These are phyloP conservation scores for Globisporangium abappressorium DNA, from an alignment of 352 stramenopile species.

Conservation along the genomic window DNA sequence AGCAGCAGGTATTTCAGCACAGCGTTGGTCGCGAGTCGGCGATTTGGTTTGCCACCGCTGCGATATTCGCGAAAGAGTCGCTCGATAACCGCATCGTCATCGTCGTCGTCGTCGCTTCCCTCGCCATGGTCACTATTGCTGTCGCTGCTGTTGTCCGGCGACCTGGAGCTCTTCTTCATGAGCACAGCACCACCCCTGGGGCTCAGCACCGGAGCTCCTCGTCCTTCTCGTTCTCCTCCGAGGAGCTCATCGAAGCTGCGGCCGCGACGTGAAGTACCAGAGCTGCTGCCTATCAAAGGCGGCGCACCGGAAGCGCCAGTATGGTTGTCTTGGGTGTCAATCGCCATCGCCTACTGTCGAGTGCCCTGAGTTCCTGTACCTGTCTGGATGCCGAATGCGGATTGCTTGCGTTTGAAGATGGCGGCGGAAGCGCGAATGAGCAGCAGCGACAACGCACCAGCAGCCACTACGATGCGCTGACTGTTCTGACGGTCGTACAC, in stretches of 20 bases:
- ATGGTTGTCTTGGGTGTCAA: background rate
- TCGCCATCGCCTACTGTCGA: background rate
- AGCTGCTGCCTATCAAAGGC: background rate
- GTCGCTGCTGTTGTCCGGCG: background rate
- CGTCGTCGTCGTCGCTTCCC: background rate
- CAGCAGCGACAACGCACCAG: background rate
- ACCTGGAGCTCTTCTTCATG: background rate
- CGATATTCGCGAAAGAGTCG: background rate
- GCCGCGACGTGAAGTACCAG: background rate
- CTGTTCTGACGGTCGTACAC: background rate
- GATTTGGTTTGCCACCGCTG: background rate
- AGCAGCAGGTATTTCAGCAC: conserved; percentile 10
- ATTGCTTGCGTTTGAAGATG: background rate
- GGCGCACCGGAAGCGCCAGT: background rate
- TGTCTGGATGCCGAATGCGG: background rate
- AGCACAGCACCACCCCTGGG: background rate
- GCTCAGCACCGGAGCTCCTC: background rate
- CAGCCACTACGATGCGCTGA: background rate
- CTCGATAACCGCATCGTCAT: background rate
- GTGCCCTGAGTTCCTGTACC: background rate
- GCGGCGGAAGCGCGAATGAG: background rate
- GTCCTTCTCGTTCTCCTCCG: background rate
- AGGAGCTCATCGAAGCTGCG: conserved; percentile 10
- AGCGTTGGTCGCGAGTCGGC: background rate
- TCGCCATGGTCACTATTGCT: background rate